Conservation (phyloP, 2,329 filamentous ascomycete species). For the Helminthosporium solani region DNA sequence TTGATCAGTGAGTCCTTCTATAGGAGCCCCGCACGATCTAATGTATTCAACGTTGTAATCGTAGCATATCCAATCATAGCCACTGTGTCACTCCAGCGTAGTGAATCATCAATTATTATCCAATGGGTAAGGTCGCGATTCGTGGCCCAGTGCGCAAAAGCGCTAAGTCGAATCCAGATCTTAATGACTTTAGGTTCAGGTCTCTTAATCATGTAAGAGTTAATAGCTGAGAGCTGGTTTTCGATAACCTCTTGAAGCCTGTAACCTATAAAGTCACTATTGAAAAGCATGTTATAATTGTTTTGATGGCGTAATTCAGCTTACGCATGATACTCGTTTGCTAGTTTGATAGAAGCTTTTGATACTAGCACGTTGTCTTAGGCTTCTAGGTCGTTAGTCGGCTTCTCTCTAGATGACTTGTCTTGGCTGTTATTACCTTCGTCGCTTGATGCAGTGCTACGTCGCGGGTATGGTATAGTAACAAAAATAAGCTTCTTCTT, state of each 20-base stretch:
- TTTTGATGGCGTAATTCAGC: slow-evolving; percentile 8
- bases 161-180: slow-evolving; percentile 11
- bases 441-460: neutral
- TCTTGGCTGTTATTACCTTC: neutral
- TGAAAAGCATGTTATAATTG: slow-evolving; percentile 9
- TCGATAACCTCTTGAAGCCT: slow-evolving; percentile 7
- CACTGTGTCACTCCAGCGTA: slow-evolving; percentile 3
- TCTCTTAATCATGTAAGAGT: slow-evolving; percentile 8
- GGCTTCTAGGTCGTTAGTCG: neutral
- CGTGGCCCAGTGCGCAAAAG: slow-evolving; percentile 10
- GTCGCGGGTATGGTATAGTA: slow-evolving; percentile 1
- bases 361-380: neutral
- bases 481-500: slow-evolving; percentile 1
- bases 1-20: slow-evolving; percentile 9
- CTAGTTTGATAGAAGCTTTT: slow-evolving; percentile 1
- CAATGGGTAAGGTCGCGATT: slow-evolving; percentile 7
- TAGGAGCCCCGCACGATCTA: slow-evolving; percentile 11
- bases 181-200: slow-evolving; percentile 2
- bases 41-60: slow-evolving; percentile 11
- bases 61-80: slow-evolving; percentile 11
- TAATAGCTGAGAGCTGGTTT: slow-evolving; percentile 1
- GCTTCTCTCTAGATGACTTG: neutral
- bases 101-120: slow-evolving; percentile 9
- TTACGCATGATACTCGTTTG: neutral
- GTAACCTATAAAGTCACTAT: slow-evolving; percentile 11